A percentile compares a stretch with the other conserved stretches of the same genome.
Conservation (phyloP, 148 eudicot genomes). For the Pharnaceum exiguum region DNA sequence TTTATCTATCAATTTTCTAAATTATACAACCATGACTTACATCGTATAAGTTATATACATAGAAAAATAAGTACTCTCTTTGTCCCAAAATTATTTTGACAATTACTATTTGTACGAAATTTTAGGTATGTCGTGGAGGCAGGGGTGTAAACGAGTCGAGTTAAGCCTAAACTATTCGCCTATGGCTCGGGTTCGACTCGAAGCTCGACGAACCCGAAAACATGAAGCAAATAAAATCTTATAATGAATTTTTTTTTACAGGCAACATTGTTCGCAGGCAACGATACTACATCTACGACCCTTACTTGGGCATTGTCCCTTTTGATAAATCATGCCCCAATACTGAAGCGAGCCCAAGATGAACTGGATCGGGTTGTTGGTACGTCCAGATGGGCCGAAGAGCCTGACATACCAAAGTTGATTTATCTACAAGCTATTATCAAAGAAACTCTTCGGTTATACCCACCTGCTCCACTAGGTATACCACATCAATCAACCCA, state of each 20-base stretch:
- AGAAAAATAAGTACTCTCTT: too few relatives aligned
- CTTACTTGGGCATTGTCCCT: constrained; percentile 9
- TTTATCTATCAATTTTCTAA: too few relatives aligned
- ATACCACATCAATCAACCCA: background rate
- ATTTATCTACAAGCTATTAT: constrained; percentile 12
- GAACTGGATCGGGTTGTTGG: constrained; percentile 8
- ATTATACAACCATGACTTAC: too few relatives aligned
- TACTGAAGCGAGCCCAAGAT: constrained; percentile 3
- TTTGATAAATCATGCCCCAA: constrained; percentile 1
- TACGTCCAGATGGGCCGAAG: constrained; percentile 3
- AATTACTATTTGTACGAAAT: too few relatives aligned
- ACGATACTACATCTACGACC: constrained; percentile 3
- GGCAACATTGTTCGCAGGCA: background rate
- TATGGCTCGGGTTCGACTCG: too few relatives aligned
- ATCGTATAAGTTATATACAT: too few relatives aligned
- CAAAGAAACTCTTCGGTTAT: constrained; percentile 1
- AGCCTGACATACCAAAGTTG: constrained; percentile 3
- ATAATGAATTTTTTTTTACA: background rate
- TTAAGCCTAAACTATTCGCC: too few relatives aligned
- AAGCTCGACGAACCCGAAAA: too few relatives aligned
- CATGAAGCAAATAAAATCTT: background rate
- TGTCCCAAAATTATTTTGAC: too few relatives aligned
- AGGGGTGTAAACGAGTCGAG: too few relatives aligned
- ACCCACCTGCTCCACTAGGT: background rate
- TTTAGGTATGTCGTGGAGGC: too few relatives aligned